Evolutionary conservation across 495 filamentous ascomycete genomes (phyloP).

Genomic region (Parathielavia hyrcaniae): DNA sequence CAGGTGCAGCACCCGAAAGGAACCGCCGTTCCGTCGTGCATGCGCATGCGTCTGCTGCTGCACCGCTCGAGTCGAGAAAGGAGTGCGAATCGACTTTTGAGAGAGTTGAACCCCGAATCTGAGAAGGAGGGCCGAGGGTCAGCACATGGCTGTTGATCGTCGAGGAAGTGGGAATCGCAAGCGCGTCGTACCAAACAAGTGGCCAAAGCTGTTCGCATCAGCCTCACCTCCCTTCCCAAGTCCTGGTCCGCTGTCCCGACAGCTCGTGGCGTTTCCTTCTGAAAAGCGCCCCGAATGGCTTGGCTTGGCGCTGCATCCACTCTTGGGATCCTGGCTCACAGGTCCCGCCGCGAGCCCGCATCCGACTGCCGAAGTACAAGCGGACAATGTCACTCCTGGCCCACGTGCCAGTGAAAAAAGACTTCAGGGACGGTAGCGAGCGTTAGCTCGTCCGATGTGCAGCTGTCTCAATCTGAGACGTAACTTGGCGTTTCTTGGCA

Average conservation of each 20-base stretch:
- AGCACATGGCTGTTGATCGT: constrained; percentile 27
- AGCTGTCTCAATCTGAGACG: not conserved
- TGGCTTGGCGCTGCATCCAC: constrained; percentile 17
- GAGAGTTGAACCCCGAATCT: constrained; percentile 3
- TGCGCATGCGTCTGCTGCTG: constrained; percentile 6
- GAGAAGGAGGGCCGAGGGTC: constrained; percentile 14
- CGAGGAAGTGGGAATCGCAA: constrained; percentile 17
- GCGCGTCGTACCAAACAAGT: constrained; percentile 24
- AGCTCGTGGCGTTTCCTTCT: constrained; percentile 28
- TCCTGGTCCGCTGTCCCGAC: not conserved
- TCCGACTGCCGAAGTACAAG: constrained; percentile 9
- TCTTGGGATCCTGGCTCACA: constrained; percentile 4
- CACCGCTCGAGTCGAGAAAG: not conserved
- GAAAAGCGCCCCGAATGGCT: constrained; percentile 12
- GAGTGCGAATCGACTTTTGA: not conserved
- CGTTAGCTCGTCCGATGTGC: constrained; percentile 1
- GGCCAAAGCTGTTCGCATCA: constrained; percentile 35
- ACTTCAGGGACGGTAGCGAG: constrained; percentile 4
- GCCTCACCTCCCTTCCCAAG: constrained; percentile 14
- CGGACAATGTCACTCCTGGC: constrained; percentile 8
- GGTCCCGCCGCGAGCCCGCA: not conserved
- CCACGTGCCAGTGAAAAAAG: no score
- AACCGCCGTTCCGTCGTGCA: constrained; percentile 15
- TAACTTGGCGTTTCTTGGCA: not conserved
- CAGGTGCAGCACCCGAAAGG: constrained; percentile 9